Evolutionary conservation across 2,329 filamentous ascomycete species (phyloP).

Genomic region (Stachybotrys echinatus): DNA sequence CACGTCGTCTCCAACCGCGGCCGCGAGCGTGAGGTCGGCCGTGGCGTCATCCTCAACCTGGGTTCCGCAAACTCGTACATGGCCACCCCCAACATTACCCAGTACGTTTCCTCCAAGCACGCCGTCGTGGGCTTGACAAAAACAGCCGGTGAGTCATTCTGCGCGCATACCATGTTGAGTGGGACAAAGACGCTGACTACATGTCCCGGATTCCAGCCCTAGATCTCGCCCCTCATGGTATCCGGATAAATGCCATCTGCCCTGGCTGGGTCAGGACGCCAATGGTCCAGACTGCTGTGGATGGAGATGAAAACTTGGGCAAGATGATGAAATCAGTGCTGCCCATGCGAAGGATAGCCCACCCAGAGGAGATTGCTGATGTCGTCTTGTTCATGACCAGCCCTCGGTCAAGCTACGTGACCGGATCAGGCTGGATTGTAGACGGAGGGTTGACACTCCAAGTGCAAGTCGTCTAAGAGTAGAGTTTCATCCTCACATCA

Average conservation of each 20-base stretch:
- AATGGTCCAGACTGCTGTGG: slow-evolving; percentile 4
- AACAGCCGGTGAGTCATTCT: background rate
- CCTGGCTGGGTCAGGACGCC: slow-evolving; percentile 12
- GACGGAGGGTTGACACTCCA: slow-evolving; percentile 6
- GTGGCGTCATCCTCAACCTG: background rate
- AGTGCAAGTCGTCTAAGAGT: no score
- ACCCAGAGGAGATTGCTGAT: slow-evolving; percentile 62
- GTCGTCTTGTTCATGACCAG: slow-evolving; percentile 59
- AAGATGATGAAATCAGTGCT: slow-evolving; percentile 3
- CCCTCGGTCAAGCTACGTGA: slow-evolving; percentile 8
- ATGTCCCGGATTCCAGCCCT: slow-evolving; percentile 5
- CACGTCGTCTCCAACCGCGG: background rate
- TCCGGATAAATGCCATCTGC: slow-evolving; percentile 14
- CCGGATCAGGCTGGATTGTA: slow-evolving; percentile 4
- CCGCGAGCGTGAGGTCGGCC: no score
- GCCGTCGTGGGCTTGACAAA: background rate
- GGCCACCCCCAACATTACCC: background rate
- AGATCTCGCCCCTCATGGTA: slow-evolving; percentile 6
- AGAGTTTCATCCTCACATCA: no score
- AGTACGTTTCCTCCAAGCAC: background rate
- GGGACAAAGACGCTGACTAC: background rate
- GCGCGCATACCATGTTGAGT: background rate
- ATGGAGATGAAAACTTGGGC: slow-evolving; percentile 2
- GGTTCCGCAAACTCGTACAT: background rate
- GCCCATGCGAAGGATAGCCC: slow-evolving; percentile 50